Conservation (phyloP, 1,284 basidiomycete species). For the Hymenochaete sp. region DNA sequence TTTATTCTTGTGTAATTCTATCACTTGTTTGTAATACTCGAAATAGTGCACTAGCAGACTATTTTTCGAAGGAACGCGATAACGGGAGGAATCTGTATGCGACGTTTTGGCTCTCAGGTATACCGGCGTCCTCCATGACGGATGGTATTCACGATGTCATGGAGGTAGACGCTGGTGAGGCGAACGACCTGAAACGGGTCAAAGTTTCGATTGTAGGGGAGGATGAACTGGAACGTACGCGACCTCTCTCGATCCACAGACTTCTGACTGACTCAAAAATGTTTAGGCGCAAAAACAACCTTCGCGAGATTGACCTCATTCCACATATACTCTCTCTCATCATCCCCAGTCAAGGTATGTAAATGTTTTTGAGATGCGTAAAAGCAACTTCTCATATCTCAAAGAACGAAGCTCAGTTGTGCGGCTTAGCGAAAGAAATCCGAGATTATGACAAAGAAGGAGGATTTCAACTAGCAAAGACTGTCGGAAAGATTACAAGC, state of each 20-base stretch:
- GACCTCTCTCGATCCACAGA: neutral
- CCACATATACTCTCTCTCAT: slow-evolving; percentile 60
- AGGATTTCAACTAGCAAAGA: slow-evolving; percentile 9
- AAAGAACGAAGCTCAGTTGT: slow-evolving; percentile 59
- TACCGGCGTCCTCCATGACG: slow-evolving; percentile 22
- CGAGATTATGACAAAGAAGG: slow-evolving; percentile 24
- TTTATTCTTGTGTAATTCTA: neutral
- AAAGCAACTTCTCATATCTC: neutral
- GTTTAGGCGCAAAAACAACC: slow-evolving; percentile 38
- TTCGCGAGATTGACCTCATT: slow-evolving; percentile 43
- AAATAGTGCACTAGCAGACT: slow-evolving; percentile 52
- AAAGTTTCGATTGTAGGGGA: slow-evolving; percentile 50
- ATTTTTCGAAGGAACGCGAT: slow-evolving; percentile 35
- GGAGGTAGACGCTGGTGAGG: slow-evolving; percentile 32
- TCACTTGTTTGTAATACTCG: neutral
- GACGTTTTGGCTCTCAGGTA: slow-evolving; percentile 61
- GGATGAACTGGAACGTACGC: slow-evolving; percentile 49
- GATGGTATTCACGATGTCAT: slow-evolving; percentile 31
- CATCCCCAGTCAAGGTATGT: slow-evolving; percentile 47
- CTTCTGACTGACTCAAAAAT: neutral
- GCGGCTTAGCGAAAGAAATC: slow-evolving; percentile 40
- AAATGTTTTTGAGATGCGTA: neutral
- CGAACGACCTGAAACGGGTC: slow-evolving; percentile 30
- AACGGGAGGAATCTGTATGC: slow-evolving; percentile 41
- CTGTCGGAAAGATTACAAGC: slow-evolving; percentile 26